Evolutionary conservation across 1,284 basidiomycete species (phyloP), one percentile per base, ranked within the genome.

Genomic region (Ustilago cynodontis): DNA sequence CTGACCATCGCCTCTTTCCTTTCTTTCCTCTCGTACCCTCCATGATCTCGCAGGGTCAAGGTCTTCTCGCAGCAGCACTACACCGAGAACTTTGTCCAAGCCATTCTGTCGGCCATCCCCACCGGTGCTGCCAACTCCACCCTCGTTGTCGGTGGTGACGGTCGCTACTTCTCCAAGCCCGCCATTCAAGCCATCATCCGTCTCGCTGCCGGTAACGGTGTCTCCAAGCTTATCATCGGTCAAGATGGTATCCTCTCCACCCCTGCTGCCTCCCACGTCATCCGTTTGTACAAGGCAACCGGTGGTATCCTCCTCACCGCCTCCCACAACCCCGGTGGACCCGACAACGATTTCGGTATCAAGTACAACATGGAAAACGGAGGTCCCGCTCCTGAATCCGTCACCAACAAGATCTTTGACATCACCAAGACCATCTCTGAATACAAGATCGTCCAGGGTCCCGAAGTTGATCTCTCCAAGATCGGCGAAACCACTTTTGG

Each of bases 351-450:
- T 88, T 99, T 99, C 86, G 96, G 96, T 70, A 98, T 99, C 91
- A 99, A 99, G 88, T 98, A 97, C 89, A 99, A 99, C 88, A 92
- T 95, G 65, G 92, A 92, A 51, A 99, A 99, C 83, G 96, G 96
- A 76, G 97, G 96, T 0, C 96, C 96, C 28, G 96, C 96, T 10
- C 95, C 96, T 2, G 96, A 99, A 88, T 90, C 89, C 77, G 92
- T 99, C 65, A 99, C 96, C 22, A 90, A 99, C 88, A 92, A 91
- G 88, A 98, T 99, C 81, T 97, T 90, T 86, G 93, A 94, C 85
- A 91, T 91, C 87, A 95, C 94, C 66, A 95, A 94, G 89, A 90
- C 90, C 43, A 94, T 99, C 86, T 87, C 89, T 71, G 90, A 88
- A 65, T 99, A 98, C 91, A 94, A 94, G 88, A 87, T 92, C 84